phyloP scores from a whole-genome alignment of 2,329 filamentous ascomycete species.

The Aspergillus sp. region DNA sequence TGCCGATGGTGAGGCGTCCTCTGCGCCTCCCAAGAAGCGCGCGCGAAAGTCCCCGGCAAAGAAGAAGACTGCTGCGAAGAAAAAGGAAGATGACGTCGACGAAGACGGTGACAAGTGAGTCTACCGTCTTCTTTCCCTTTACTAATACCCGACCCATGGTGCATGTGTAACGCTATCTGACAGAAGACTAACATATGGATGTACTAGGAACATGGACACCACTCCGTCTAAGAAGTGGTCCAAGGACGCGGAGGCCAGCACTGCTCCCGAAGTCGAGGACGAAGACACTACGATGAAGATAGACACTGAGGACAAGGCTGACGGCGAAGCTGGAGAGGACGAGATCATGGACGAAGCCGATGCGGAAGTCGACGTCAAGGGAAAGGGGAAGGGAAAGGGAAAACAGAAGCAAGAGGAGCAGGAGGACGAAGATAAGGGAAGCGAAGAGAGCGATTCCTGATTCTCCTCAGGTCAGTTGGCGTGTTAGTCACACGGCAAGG shows the following conservation, averaged over 20 bases:
- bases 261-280: neutral
- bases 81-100: slow-evolving; percentile 4
- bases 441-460: neutral
- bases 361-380: slow-evolving; percentile 20
- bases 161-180: neutral
- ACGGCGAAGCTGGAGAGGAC: slow-evolving; percentile 13
- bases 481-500: neutral
- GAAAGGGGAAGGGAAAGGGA: neutral
- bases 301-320: neutral
- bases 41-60: slow-evolving; percentile 27
- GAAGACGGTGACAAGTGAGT: slow-evolving; percentile 7
- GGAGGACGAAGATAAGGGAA: neutral
- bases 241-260: neutral
- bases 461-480: neutral
- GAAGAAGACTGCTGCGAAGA: slow-evolving; percentile 21
- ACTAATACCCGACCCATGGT: neutral
- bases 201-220: neutral
- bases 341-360: slow-evolving; percentile 11
- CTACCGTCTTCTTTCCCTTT: neutral
- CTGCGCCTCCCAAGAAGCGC: slow-evolving; percentile 26
- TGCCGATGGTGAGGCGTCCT: neutral
- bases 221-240: neutral
- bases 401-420: neutral
- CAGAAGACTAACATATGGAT: neutral
- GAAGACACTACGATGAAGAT: neutral